Evolutionary conservation across 345 rosid genomes (phyloP).

Genomic region (Gossypium herbaceum): DNA sequence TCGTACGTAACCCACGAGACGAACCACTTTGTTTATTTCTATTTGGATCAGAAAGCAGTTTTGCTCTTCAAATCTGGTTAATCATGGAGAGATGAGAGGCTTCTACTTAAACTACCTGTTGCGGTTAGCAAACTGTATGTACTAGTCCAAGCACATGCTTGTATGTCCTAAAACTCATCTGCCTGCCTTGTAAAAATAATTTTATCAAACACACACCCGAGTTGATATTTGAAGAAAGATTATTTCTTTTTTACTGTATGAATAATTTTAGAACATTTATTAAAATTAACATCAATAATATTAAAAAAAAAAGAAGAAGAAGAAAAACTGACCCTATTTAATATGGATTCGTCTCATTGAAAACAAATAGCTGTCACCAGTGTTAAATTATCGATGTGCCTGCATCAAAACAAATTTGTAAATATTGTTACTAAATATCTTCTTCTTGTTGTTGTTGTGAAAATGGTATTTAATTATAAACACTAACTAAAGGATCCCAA

Average conservation of each 20-base stretch:
- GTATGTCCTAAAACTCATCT: constrained; percentile 19
- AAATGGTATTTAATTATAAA: no score
- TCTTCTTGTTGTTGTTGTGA: no score
- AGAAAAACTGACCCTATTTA: no score
- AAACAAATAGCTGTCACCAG: background rate
- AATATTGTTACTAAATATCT: no score
- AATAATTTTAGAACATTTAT: no score
- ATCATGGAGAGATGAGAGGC: background rate
- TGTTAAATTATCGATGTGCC: background rate
- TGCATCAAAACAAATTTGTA: background rate
- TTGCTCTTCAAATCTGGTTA: constrained; percentile 90
- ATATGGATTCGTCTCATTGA: background rate
- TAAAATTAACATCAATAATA: no score
- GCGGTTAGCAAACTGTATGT: constrained; percentile 34
- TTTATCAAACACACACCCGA: no score
- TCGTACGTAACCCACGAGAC: constrained; percentile 98
- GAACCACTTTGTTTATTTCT: constrained; percentile 89
- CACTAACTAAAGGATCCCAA: no score
- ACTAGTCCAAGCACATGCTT: constrained; percentile 15
- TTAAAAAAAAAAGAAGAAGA: no score
- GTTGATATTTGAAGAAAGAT: no score
- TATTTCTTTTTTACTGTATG: no score
- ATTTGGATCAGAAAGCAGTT: constrained; percentile 85
- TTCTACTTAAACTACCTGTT: constrained; percentile 16
- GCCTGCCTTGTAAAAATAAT: constrained; percentile 28